Evolutionary conservation across 306 rosid genomes (phyloP).

Genomic region (Sophora flavescens): DNA sequence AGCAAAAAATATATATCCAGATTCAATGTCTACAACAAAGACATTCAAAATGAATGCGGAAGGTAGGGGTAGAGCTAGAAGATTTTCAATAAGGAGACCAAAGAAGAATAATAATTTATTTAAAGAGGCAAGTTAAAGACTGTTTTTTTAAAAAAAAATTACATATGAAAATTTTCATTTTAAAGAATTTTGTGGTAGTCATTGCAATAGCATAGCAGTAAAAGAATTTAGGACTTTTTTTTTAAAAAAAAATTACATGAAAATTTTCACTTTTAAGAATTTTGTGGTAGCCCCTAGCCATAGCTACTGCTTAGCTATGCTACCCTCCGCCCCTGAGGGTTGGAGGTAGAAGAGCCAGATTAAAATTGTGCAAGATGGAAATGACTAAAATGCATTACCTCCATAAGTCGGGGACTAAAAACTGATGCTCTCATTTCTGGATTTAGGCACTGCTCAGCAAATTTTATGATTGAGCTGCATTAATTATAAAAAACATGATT

Average conservation of each 20-base stretch:
- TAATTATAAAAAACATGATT: slow-evolving; percentile 41
- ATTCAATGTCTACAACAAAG: slow-evolving; percentile 16
- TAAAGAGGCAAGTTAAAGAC: too few species aligned
- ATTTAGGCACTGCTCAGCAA: slow-evolving; percentile 84
- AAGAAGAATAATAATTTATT: too few species aligned
- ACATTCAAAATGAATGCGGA: background rate
- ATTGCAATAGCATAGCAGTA: too few species aligned
- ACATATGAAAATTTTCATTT: too few species aligned
- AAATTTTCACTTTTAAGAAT: too few species aligned
- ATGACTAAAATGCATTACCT: slow-evolving; percentile 62
- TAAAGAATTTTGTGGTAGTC: too few species aligned
- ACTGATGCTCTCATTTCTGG: slow-evolving; percentile 79
- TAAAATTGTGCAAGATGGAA: slow-evolving; percentile 38
- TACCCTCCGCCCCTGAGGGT: background rate
- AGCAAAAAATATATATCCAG: slow-evolving; percentile 27
- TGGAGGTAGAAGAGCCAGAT: slow-evolving; percentile 18
- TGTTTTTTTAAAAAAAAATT: too few species aligned
- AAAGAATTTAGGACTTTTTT: too few species aligned
- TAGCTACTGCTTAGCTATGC: background rate
- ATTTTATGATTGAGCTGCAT: slow-evolving; percentile 88
- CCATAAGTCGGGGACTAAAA: slow-evolving; percentile 98
- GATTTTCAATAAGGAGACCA: too few species aligned
- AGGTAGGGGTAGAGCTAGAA: too few species aligned
- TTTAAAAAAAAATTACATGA: too few species aligned
- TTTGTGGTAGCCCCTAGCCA: background rate